phyloP scores from a whole-genome alignment of 768 basidiomycete species.

The Tylopilus rubrobrunneus region DNA sequence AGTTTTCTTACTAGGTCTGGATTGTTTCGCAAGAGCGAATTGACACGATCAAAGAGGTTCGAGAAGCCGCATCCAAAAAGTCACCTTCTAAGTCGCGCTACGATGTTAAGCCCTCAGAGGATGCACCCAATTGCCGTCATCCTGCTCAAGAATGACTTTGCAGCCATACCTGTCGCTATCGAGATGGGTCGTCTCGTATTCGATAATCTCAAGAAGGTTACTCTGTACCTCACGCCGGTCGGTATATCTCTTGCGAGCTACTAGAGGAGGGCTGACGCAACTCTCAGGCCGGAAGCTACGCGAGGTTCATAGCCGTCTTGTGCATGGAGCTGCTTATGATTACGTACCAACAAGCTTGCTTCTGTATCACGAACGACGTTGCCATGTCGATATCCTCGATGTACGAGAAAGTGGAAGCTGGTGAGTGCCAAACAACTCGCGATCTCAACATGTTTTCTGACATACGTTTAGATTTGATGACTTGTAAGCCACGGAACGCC shows the following conservation, averaged over 20 bases:
- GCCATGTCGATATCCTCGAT: conserved; percentile 47
- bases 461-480: conserved; percentile 36
- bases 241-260: too few species aligned
- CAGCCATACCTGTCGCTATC: conserved; percentile 38
- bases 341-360: conserved; percentile 51
- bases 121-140: conserved; percentile 40
- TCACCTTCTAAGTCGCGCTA: conserved; percentile 1
- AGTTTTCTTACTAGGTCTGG: too few species aligned
- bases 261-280: too few species aligned
- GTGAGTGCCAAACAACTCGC: conserved; percentile 16
- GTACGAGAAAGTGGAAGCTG: conserved; percentile 50
- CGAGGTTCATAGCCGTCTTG: too few species aligned
- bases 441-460: neutral
- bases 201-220: conserved; percentile 43
- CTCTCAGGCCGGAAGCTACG: too few species aligned
- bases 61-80: conserved; percentile 13
- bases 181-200: conserved; percentile 59
- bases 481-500: conserved; percentile 45
- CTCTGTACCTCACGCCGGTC: too few species aligned
- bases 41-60: conserved; percentile 31
- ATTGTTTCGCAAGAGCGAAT: conserved; percentile 6
- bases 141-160: too few species aligned
- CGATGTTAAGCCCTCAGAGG: conserved; percentile 10
- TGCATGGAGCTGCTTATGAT: conserved; percentile 55
- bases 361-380: conserved; percentile 51